phyloP scores from a whole-genome alignment of 768 basidiomycete genomes.

The Auricularia sp. region DNA sequence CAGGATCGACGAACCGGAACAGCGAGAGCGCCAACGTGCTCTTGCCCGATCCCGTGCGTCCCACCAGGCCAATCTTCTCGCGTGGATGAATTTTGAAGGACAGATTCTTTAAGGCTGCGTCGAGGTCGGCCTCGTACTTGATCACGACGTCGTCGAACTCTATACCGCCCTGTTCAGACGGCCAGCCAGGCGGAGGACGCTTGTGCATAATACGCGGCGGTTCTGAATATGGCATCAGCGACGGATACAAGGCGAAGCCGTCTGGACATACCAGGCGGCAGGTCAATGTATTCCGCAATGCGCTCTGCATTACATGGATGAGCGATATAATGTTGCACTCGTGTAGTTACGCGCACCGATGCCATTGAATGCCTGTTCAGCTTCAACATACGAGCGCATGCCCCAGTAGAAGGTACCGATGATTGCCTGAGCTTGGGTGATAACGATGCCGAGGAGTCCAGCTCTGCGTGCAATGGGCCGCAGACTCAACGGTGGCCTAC shows the following conservation, averaged over 20 bases:
- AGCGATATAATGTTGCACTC: not conserved
- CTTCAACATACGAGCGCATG: not conserved
- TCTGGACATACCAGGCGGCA: slow-evolving; percentile 26
- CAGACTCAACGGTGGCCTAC: not conserved
- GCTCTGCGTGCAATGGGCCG: slow-evolving; percentile 6
- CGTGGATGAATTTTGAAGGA: slow-evolving; percentile 51
- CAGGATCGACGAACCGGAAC: slow-evolving; percentile 14
- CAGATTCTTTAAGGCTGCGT: slow-evolving; percentile 46
- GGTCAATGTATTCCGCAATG: slow-evolving; percentile 57
- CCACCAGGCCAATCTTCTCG: slow-evolving; percentile 53
- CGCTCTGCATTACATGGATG: slow-evolving; percentile 46
- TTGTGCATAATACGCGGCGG: slow-evolving; percentile 47
- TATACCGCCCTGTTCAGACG: slow-evolving; percentile 43
- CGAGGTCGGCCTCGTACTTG: slow-evolving; percentile 52
- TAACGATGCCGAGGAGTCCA: slow-evolving; percentile 20
- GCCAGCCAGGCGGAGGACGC: slow-evolving; percentile 64
- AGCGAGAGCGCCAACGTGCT: slow-evolving; percentile 5
- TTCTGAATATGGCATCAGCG: slow-evolving; percentile 40
- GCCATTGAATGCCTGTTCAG: slow-evolving; percentile 1
- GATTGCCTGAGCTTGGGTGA: slow-evolving; percentile 11
- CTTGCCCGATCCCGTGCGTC: not conserved
- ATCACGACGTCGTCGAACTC: slow-evolving; percentile 49
- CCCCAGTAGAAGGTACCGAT: not conserved
- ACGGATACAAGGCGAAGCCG: no score
- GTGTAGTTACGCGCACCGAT: not conserved